These are phyloP conservation scores for Alternaria rosae DNA, from an alignment of 2,329 filamentous ascomycete species.

Conservation along the genomic window DNA sequence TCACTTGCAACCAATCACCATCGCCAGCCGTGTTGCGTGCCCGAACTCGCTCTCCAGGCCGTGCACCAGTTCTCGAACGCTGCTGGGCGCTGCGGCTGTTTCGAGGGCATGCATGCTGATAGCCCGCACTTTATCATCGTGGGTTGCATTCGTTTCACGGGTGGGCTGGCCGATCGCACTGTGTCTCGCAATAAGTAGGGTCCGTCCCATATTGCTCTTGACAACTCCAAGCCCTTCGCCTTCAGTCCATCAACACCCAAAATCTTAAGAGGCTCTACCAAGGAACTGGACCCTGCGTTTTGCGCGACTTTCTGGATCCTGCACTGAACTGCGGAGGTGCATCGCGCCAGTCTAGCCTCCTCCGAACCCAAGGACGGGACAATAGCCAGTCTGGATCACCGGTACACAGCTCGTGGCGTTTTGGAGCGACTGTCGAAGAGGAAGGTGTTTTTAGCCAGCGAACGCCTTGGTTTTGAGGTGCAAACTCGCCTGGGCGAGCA, in stretches of 20 bases:
- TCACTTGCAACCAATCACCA: conserved; percentile 11
- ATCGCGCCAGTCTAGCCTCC: conserved; percentile 10
- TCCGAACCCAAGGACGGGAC: conserved; percentile 2
- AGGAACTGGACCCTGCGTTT: background rate
- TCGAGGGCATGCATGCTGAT: conserved; percentile 1
- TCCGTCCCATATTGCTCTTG: background rate
- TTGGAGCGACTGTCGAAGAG: conserved; percentile 17
- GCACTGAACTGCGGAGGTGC: conserved; percentile 7
- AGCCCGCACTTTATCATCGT: background rate
- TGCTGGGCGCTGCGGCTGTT: background rate
- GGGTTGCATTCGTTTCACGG: background rate
- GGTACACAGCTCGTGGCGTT: conserved; percentile 12
- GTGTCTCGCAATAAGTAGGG: conserved; percentile 9
- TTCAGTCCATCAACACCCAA: background rate
- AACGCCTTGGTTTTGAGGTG: background rate
- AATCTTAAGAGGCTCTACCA: background rate
- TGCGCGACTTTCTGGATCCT: conserved; percentile 7
- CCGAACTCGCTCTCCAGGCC: conserved; percentile 6
- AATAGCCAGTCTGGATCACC: conserved; percentile 22
- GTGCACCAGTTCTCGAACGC: conserved; percentile 4
- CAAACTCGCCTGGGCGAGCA: background rate
- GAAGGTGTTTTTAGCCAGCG: conserved; percentile 20
- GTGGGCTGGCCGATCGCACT: background rate
- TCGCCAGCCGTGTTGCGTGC: conserved; percentile 13
- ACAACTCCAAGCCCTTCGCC: background rate